Evolutionary conservation across 75 land plant species (phyloP).

Genomic region (Isoetes taiwanensis): DNA sequence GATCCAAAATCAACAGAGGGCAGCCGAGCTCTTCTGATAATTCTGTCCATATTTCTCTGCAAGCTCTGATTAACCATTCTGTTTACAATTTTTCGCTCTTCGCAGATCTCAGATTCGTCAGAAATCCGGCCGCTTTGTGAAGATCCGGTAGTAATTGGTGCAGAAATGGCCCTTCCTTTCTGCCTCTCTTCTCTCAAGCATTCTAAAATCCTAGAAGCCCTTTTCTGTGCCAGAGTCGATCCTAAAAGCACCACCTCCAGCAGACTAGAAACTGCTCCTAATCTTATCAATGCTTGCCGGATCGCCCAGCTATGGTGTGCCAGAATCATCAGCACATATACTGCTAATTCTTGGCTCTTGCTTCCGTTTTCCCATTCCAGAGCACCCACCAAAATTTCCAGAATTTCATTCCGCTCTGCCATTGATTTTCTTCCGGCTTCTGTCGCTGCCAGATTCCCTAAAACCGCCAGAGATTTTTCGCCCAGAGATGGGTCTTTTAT

Average conservation of each 20-base stretch:
- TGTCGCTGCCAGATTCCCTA: conserved; percentile 48
- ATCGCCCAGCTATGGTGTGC: conserved; percentile 55
- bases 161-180: conserved; percentile 27
- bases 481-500: conserved; percentile 31
- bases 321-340: conserved; percentile 76
- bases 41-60: conserved; percentile 69
- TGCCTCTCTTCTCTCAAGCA: conserved; percentile 49
- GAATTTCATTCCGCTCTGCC: conserved; percentile 17
- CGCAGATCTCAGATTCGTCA: conserved; percentile 16
- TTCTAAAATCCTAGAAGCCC: conserved; percentile 71
- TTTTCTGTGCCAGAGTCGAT: conserved; percentile 63
- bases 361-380: conserved; percentile 55
- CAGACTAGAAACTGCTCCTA: conserved; percentile 44
- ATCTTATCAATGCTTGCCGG: conserved; percentile 54
- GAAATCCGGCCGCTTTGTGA: no score
- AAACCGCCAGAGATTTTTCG: conserved; percentile 37
- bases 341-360: conserved; percentile 77
- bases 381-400: conserved; percentile 45
- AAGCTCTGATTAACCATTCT: conserved; percentile 77
- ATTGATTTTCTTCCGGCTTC: conserved; percentile 49
- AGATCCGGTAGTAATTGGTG: background rate
- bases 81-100: conserved; percentile 67
- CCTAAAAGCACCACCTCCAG: conserved; percentile 74
- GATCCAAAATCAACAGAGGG: conserved; percentile 44
- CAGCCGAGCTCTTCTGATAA: conserved; percentile 61